Base-by-base conservation (phyloP, 805 yeast genomes). In the Allodekkera sacchari region DNA sequence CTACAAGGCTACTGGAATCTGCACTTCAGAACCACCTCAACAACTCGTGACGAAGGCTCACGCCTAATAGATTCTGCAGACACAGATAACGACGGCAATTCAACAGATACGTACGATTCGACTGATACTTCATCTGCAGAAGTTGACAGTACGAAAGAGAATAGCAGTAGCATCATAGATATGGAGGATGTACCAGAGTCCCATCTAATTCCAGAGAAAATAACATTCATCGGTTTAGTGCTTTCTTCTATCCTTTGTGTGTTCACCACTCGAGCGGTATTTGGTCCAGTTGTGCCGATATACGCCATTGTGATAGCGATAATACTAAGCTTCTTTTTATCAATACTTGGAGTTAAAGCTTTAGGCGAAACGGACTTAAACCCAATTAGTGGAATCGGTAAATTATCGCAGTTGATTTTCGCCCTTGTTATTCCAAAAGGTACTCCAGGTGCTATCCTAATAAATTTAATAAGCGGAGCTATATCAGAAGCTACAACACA, bases 401-500 rank as follows among this genome's bases (percentile, higher is more conserved):
- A 89, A 57, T 61, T 89, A 18, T 88, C 96, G 1, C 98, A 89
- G 53, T 63, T 89, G 30, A 56, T 92, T 3, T 85, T 92, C 56
- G 95, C 96, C 0, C 50, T 85, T 9, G 65, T 89, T 5, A 68
- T 87, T 17, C 95, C 95, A 0, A 63, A 65, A 20, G 54, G 63
- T 27, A 82, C 77, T 36, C 94, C 94, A 1, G 87, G 94, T 2
- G 73, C 85, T 8, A 84, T 92, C 5, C 59, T 89, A 25, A 75
- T 85, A 27, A 92, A 89, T 50, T 62, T 89, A 30, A 81, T 89
- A 2, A 95, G 96, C 4, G 98, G 98, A 12, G 98, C 96, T 10
- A 77, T 89, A 25, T 94, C 97, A 2, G 98, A 89, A 59, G 96
- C 97, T 0, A 97, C 97, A 7, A 96, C 98, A 3, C 97, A 92